Percentiles rank a stretch among this genome's conserved stretches.
These are phyloP conservation scores for Podospora pseudocomata DNA, from an alignment of 495 filamentous ascomycete species.

Conservation along the genomic window DNA sequence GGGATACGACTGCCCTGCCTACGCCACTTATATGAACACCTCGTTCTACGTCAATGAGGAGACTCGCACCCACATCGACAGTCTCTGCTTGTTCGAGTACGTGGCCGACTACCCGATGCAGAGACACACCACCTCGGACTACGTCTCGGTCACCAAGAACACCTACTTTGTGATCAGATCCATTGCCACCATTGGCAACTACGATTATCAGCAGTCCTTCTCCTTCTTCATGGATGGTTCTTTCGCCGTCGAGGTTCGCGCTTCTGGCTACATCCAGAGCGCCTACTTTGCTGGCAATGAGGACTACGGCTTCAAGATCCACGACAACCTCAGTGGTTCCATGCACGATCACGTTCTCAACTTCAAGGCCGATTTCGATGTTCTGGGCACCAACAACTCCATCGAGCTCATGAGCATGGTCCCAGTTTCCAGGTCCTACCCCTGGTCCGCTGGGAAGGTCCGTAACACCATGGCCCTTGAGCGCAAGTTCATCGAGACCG, in stretches of 20 bases:
- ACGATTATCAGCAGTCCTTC: slow-evolving; percentile 39
- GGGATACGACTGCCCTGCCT: slow-evolving; percentile 52
- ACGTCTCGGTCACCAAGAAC: slow-evolving; percentile 44
- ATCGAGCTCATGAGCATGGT: slow-evolving; percentile 42
- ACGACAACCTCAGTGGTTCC: slow-evolving; percentile 48
- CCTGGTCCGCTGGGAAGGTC: slow-evolving; percentile 45
- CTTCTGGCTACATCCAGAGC: slow-evolving; percentile 53
- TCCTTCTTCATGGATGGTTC: slow-evolving; percentile 52
- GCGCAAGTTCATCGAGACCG: slow-evolving; percentile 40
- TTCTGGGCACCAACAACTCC: slow-evolving; percentile 49
- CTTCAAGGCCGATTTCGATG: slow-evolving; percentile 56
- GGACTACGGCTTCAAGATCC: slow-evolving; percentile 57
- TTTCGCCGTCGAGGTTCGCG: slow-evolving; percentile 52
- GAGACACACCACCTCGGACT: slow-evolving; percentile 38
- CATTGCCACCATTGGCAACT: slow-evolving; percentile 49
- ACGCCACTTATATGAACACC: slow-evolving; percentile 46
- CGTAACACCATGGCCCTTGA: slow-evolving; percentile 56
- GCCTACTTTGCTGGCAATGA: slow-evolving; percentile 50
- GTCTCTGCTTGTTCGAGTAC: slow-evolving; percentile 51
- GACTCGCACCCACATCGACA: slow-evolving; percentile 40
- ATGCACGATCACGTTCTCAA: slow-evolving; percentile 62
- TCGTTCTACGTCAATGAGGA: slow-evolving; percentile 38
- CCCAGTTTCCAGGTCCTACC: slow-evolving; percentile 33
- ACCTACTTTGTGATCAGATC: slow-evolving; percentile 43
- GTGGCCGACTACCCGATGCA: slow-evolving; percentile 44